Evolutionary conservation across 2,329 filamentous ascomycete genomes (phyloP).

Genomic region (Domatiomyces globalis): DNA sequence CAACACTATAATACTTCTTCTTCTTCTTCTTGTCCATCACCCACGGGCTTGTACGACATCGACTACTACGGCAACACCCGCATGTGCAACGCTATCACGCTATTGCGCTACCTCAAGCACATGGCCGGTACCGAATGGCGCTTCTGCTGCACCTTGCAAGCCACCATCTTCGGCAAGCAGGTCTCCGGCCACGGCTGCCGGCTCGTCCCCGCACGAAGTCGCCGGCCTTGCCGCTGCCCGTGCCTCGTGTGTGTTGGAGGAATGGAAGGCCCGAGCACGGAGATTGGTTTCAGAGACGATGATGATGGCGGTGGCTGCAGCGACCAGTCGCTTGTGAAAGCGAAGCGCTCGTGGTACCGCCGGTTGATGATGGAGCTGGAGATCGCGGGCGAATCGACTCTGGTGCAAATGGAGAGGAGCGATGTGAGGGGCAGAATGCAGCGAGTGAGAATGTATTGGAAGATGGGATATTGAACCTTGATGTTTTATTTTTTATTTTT

Average conservation of each 20-base stretch:
- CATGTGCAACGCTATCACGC: neutral
- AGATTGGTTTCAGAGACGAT: neutral
- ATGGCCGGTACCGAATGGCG: neutral
- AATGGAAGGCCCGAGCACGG: neutral
- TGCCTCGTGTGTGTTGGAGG: neutral
- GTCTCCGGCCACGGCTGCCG: neutral
- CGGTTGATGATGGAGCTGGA: neutral
- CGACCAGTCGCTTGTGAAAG: neutral
- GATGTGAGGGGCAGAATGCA: neutral
- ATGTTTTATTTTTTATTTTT: neutral
- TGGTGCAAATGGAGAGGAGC: neutral
- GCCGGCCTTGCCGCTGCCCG: neutral
- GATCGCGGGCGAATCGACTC: neutral
- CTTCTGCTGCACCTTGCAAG: neutral
- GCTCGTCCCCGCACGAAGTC: neutral
- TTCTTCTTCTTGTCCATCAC: no score
- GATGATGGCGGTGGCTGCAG: neutral
- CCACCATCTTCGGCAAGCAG: neutral
- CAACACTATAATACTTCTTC: neutral
- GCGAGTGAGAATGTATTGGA: neutral
- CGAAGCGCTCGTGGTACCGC: neutral
- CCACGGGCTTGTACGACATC: no score
- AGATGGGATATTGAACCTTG: neutral
- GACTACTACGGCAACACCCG: neutral
- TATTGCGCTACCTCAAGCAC: neutral